A percentile compares a stretch with the other conserved stretches of the same genome.
Evolutionary conservation across 208 protist species (phyloP).

Genomic region (Tritrichomonas musculus): DNA sequence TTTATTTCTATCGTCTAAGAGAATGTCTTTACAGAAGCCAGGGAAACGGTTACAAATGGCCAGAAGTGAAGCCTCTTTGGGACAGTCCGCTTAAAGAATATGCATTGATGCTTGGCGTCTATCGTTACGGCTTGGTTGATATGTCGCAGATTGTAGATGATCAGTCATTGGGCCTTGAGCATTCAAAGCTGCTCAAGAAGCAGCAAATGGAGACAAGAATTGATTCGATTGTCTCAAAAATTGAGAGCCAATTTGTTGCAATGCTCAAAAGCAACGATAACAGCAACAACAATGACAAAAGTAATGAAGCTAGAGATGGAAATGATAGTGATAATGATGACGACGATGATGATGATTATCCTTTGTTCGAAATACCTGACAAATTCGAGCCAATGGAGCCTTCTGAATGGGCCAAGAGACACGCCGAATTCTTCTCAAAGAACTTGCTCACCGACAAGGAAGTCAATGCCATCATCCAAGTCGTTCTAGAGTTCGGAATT

Average conservation of each 20-base stretch:
- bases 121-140: not conserved
- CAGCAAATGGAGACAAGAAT: not conserved
- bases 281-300: too few species aligned
- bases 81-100: not conserved
- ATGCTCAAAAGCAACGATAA: too few species aligned
- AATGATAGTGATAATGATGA: too few species aligned
- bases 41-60: not conserved
- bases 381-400: not conserved
- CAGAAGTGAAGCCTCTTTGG: not conserved
- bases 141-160: not conserved
- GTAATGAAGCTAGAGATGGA: too few species aligned
- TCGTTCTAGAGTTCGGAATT: not conserved
- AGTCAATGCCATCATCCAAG: not conserved
- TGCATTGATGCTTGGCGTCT: not conserved
- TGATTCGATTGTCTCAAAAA: not conserved
- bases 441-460: not conserved
- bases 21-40: not conserved
- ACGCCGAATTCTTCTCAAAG: not conserved
- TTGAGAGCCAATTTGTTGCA: conserved; percentile 15
- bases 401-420: not conserved
- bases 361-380: not conserved
- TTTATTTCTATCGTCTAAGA: not conserved
- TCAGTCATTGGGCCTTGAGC: not conserved
- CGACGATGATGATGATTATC: not conserved
- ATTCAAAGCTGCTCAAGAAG: not conserved